phyloP scores from a whole-genome alignment of 164 flowering plant species.

The Magnolia changhungtana region DNA sequence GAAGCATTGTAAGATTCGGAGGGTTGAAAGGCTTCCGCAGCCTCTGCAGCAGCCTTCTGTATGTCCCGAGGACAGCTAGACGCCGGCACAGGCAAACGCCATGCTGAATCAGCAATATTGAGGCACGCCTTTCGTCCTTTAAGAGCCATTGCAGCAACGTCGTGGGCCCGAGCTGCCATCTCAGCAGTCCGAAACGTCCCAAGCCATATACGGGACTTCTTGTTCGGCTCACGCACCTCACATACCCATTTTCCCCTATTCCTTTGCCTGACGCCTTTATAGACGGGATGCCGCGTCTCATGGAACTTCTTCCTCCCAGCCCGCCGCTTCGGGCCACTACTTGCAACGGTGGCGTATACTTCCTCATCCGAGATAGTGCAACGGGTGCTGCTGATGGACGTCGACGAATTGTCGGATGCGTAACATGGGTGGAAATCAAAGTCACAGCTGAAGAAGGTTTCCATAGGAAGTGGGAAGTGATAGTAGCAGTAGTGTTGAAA shows the following conservation, averaged over 20 bases:
- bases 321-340: constrained; percentile 30
- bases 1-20: background rate
- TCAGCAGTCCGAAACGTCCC: constrained; percentile 46
- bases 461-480: background rate
- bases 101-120: constrained; percentile 22
- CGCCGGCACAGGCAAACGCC: constrained; percentile 18
- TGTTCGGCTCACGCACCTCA: constrained; percentile 52
- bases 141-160: constrained; percentile 28
- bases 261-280: constrained; percentile 54
- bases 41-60: background rate
- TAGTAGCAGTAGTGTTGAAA: background rate
- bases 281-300: constrained; percentile 73
- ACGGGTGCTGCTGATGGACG: background rate
- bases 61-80: constrained; percentile 20
- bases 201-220: constrained; percentile 52
- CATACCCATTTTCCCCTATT: constrained; percentile 49
- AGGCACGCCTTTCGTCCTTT: constrained; percentile 21
- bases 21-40: background rate
- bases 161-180: constrained; percentile 32
- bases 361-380: background rate
- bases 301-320: constrained; percentile 69
- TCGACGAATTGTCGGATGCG: background rate
- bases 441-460: background rate
- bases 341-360: background rate
- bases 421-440: background rate